Evolutionary conservation across 805 yeast species (phyloP), one percentile per base, ranked within the genome.

Genomic region (Lipomyces oligophaga): DNA sequence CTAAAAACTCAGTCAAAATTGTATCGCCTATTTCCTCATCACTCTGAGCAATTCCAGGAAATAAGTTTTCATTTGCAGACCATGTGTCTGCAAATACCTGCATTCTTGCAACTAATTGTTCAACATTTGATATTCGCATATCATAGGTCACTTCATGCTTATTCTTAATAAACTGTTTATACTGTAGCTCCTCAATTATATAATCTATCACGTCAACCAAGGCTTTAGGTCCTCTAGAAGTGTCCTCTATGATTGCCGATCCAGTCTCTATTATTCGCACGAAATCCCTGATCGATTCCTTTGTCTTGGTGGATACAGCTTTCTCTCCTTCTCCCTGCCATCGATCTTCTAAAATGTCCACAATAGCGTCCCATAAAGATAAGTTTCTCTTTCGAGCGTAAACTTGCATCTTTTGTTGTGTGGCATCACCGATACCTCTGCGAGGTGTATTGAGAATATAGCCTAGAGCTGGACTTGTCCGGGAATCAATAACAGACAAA

Each of bases 401-500:
- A 13, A 41, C 24, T n/a, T 57, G 31, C 25, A 76, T 60, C 7
- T 51, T 58, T 2, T 69, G 69, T 3, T 76, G 49, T 0, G 82
- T 67, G 28, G 74, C 73, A 1, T 67, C 71, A 0, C 96, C 96
- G 7, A 87, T 59, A 0, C 93, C 89, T 45, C 81, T 66, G 30
- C 78, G 70, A 1, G 89, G 90, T 42, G 69, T 70, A 36, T 76
- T 74, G 22, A 88, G 52, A 1, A 82, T 71, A 27, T 86, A 66
- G 27, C 76, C 53, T 27, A 77, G 68, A 0, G 95, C 85, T 47
- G 74, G 67, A 60, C 87, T 95, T 42, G 66, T 63, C 20, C 73
- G 77, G 22, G 81, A 75, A 3, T 76, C 71, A 4, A 85, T 68
- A 1, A 81, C 78, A 26, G 87, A 72, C 22, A 90, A 60, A 54